phyloP scores from a whole-genome alignment of 805 yeast species.

The Starmerella kuoi region DNA sequence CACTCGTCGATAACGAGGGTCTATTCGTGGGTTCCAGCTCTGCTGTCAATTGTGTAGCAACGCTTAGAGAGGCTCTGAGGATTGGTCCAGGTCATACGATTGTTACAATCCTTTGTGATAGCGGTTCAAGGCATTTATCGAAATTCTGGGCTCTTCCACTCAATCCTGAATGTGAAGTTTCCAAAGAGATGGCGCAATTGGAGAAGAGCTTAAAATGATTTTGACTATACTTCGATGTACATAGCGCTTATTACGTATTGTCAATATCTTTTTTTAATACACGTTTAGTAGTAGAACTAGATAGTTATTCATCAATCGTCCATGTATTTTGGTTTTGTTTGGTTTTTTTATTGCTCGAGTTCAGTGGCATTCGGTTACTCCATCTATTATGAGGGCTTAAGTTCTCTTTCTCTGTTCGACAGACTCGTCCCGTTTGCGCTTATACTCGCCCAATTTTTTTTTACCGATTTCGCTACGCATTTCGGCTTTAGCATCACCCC shows the following conservation, averaged over 20 bases:
- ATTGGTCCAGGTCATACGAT: slow-evolving; percentile 52
- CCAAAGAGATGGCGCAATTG: no score
- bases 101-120: slow-evolving; percentile 82
- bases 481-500: slow-evolving; percentile 34
- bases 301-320: no score
- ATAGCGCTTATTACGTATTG: no score
- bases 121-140: slow-evolving; percentile 79
- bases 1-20: slow-evolving; percentile 70
- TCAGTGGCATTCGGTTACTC: no score
- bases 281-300: no score
- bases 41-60: slow-evolving; percentile 91
- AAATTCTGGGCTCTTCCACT: slow-evolving; percentile 43
- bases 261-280: no score
- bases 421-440: slow-evolving; percentile 11
- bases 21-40: slow-evolving; percentile 84
- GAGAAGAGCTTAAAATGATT: no score
- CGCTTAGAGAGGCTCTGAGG: slow-evolving; percentile 44
- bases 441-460: slow-evolving; percentile 14
- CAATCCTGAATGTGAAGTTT: background rate
- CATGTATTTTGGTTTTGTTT: no score
- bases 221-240: no score
- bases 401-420: slow-evolving; percentile 16
- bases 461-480: slow-evolving; percentile 14
- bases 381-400: no score
- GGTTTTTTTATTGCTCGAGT: no score